A percentile compares a stretch with the other conserved stretches of the same genome.
Evolutionary conservation across 345 rosid species (phyloP).

Genomic region (Syzygium grande): DNA sequence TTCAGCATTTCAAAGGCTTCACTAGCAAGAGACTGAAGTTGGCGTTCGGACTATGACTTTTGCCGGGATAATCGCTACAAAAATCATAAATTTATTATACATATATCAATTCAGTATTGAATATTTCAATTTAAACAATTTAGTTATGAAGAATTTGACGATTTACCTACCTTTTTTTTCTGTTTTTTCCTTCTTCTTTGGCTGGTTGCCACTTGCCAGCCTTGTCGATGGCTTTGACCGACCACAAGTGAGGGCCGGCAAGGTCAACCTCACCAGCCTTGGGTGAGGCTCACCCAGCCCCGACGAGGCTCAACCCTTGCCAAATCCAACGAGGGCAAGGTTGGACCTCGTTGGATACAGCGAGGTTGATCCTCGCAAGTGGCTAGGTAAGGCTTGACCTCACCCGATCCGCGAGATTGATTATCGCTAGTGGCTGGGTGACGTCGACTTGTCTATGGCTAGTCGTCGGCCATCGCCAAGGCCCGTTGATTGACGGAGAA

Average conservation of each 20-base stretch:
- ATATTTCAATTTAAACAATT: fast-evolving
- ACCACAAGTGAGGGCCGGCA: not conserved
- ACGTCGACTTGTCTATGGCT: fast-evolving
- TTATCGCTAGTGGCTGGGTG: not conserved
- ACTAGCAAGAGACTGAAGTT: not conserved
- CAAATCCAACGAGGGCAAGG: fast-evolving
- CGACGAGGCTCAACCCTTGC: fast-evolving
- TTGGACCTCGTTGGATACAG: not conserved
- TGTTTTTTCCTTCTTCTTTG: too few relatives aligned
- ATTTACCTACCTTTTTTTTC: too few relatives aligned
- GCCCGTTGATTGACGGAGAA: too few relatives aligned
- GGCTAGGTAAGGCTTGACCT: not conserved
- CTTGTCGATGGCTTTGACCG: not conserved
- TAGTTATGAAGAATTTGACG: fast-evolving
- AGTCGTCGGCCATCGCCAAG: fast-evolving
- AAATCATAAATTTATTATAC: not conserved
- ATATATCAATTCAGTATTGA: fast-evolving
- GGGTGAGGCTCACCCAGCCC: fast-evolving
- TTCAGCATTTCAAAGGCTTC: not conserved
- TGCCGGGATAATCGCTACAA: too few relatives aligned
- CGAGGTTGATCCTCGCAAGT: not conserved
- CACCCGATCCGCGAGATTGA: fast-evolving
- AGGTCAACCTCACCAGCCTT: fast-evolving
- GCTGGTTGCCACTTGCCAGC: fast-evolving
- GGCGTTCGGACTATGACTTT: not conserved